Evolutionary conservation across 768 basidiomycete genomes (phyloP).

Genomic region (Lepiota brunneoincarnata): DNA sequence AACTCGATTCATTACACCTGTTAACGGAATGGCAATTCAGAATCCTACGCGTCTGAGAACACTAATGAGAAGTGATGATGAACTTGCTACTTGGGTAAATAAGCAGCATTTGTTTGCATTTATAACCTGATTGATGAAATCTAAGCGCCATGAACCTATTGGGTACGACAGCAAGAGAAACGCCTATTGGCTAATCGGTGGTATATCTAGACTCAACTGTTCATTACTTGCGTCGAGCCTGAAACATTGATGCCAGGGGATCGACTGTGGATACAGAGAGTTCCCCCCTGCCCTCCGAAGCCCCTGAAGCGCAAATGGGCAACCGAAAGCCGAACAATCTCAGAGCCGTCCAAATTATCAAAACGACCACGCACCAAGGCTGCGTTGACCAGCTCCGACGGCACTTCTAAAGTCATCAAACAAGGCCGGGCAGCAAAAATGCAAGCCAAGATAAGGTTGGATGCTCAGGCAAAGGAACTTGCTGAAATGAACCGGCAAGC

Average conservation of each 20-base stretch:
- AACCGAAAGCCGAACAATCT: conserved; percentile 11
- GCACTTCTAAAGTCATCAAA: conserved; percentile 30
- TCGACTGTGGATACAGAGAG: conserved; percentile 85
- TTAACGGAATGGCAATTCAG: conserved; percentile 88
- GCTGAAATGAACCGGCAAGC: conserved; percentile 60
- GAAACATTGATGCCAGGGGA: conserved; percentile 46
- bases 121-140: conserved; percentile 7
- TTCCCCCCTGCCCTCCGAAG: conserved; percentile 45
- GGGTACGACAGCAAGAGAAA: conserved; percentile 79
- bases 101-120: not conserved
- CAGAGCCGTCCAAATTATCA: conserved; percentile 11
- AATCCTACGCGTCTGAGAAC: conserved; percentile 67
- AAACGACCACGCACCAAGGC: conserved; percentile 22
- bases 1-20: conserved; percentile 72
- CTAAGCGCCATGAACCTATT: conserved; percentile 81
- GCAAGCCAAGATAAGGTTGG: conserved; percentile 67
- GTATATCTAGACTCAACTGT: conserved; percentile 33
- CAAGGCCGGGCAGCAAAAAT: conserved; percentile 65
- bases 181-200: conserved; percentile 84
- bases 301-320: conserved; percentile 40
- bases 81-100: conserved; percentile 74
- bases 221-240: not conserved
- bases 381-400: not conserved
- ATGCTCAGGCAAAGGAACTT: conserved; percentile 66
- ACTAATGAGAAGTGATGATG: conserved; percentile 79